Evolutionary conservation across 768 basidiomycete species (phyloP), one percentile per base, ranked within the genome.

Genomic region (Boletus fagicola): DNA sequence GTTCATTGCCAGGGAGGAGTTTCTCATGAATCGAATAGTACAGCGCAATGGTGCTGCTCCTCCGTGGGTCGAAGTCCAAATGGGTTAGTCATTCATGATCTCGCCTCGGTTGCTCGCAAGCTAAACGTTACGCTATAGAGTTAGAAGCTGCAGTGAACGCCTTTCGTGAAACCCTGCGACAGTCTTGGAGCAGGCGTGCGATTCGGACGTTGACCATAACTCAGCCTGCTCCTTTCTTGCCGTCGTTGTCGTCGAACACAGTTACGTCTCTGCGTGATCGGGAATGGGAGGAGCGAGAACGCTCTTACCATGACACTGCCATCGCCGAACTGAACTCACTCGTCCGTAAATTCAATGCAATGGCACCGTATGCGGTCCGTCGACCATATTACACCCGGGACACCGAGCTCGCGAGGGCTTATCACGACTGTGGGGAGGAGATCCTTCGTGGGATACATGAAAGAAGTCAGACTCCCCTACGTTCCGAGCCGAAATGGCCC

Each of bases 21-120:
- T 87, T 63, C 75, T 94, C 48, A 85, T 94, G 86, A 94, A 93
- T 62, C 83, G 92, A 13, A 91, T 92, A 56, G 81, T 94, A 8
- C 86, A 90, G 65, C 78, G 84, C 49, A 87, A 92, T 61, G 90
- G 88, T n/a, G 88, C 87, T 7, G 82, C 84, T 4, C 92, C 92
- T 31, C 87, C 90, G 4, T 94, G 92, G 92, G 85, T 94, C 1
- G 91, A 94, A 72, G 65, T 91, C 35, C 92, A 92, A 70, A 75
- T 77, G 54, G 87, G 87, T 84, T 59, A 46, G 81, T 42, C n/a
- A 26, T 69, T 22, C 10, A 13, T 30, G n/a, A 36, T 22, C 43
- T 16, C 30, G n/a, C n/a, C 46, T 26, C 40, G 22, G n/a, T 50
- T 59, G 26, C 38, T 24, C 26, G n/a, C 26, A 33, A n/a, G 26